Conservation (phyloP, 805 yeast genomes). For the Metahyphopichia silvanorum region DNA sequence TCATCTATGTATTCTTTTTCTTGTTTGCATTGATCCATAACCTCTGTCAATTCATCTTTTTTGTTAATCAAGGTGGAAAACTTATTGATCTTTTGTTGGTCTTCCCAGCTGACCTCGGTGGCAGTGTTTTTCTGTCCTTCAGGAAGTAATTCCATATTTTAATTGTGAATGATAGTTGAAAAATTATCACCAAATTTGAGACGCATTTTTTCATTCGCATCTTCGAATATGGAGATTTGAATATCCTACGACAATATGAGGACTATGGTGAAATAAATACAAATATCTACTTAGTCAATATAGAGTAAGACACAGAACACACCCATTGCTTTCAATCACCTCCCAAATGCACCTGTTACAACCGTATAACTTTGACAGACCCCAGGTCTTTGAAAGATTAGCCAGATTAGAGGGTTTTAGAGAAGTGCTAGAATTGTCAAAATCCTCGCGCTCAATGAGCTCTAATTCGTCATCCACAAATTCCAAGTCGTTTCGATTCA, state of each 20-base stretch:
- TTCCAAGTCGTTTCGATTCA: conserved; percentile 40
- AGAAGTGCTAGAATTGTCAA: conserved; percentile 4
- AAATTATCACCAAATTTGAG: no score
- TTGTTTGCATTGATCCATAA: conserved; percentile 47
- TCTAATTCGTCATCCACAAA: conserved; percentile 35
- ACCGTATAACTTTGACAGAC: conserved; percentile 42
- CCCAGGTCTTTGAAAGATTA: conserved; percentile 29
- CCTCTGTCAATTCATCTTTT: conserved; percentile 54
- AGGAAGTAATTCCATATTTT: conserved; percentile 46
- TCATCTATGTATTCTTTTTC: conserved; percentile 91
- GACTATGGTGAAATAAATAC: no score
- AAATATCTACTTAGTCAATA: conserved; percentile 15
- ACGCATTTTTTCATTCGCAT: no score
- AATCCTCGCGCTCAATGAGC: conserved; percentile 22
- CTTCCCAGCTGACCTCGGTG: conserved; percentile 71
- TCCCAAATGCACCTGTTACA: conserved; percentile 40
- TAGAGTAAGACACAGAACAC: conserved; percentile 35
- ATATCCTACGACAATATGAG: no score
- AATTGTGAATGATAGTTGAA: not conserved
- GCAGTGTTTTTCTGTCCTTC: conserved; percentile 51
- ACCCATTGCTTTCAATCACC: conserved; percentile 34
- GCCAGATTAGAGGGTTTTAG: conserved; percentile 10
- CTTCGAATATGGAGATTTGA: no score
- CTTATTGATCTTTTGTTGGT: conserved; percentile 84
- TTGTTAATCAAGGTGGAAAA: conserved; percentile 80